phyloP scores from a whole-genome alignment of 441 rosid species.

The Cnidoscolus chayamansa region DNA sequence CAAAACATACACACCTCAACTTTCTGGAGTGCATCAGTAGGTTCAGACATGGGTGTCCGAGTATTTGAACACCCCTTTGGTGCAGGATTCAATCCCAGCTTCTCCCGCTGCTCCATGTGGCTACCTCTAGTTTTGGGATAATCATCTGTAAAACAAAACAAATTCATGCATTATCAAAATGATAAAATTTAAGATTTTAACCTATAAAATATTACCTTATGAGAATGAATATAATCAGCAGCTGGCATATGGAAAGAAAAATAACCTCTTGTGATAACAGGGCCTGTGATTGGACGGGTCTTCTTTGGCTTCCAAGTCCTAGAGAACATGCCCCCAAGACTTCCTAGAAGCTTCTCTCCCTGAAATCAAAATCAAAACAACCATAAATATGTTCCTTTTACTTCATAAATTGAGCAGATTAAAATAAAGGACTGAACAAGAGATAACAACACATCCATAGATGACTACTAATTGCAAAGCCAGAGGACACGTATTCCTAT shows the following conservation, averaged over 20 bases:
- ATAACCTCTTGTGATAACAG: conserved; percentile 63
- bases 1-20: conserved; percentile 49
- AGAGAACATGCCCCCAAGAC: conserved; percentile 84
- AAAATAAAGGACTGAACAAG: too few species aligned
- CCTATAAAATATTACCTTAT: neutral
- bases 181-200: neutral
- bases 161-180: neutral
- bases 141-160: conserved; percentile 36
- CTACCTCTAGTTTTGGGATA: conserved; percentile 37
- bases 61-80: conserved; percentile 36
- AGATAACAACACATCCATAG: too few species aligned
- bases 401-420: too few species aligned
- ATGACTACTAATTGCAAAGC: neutral
- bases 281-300: conserved; percentile 65
- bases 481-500: neutral
- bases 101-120: conserved; percentile 59
- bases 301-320: conserved; percentile 95
- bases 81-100: conserved; percentile 49
- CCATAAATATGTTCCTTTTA: neutral
- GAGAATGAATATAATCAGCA: neutral
- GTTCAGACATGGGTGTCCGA: conserved; percentile 34
- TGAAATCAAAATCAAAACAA: conserved; percentile 33
- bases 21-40: conserved; percentile 52
- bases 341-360: conserved; percentile 97
- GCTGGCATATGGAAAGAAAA: conserved; percentile 7